Evolutionary conservation across 805 yeast species (phyloP), one percentile per base, ranked within the genome.

Genomic region (Schwanniomyces occidentalis): DNA sequence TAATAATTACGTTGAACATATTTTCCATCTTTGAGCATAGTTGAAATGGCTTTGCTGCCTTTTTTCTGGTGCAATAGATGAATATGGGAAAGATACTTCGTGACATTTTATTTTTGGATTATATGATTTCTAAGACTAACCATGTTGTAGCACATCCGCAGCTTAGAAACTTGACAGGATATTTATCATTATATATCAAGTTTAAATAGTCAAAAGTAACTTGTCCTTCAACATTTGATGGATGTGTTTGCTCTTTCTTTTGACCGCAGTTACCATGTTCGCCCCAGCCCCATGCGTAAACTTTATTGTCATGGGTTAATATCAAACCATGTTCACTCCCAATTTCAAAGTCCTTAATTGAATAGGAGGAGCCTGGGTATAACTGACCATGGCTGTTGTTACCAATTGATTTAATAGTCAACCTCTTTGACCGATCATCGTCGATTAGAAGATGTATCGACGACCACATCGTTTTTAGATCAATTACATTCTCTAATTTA

Each of bases 241-340:
- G 18, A 8, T 29, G 24, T 34, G 8, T 16, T 12, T 3, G 27
- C n/a, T n/a, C n/a, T n/a, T n/a, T n/a, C 24, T 14, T 44, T 34
- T 56, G 52, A 0, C 96, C 95, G 61, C 98, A 91, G 54, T 91
- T 91, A 0, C 99, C 99, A 58, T 91, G 99, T 52, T 93, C 98
- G 9, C 96, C 97, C 99, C 99, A 91, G 0, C 99, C 99, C 98
- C 98, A 93, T 2, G 90, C 73, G 35, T 52, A 63, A 0, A 89
- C 81, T 6, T 37, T 32, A 24, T 57, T 46, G 10, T 53, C 44
- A 1, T 28, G n/a, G 1, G 47, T 33, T 5, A 57, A 52, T 8
- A 76, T 47, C 12, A 89, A 48, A 0, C 93, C 95, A 57, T 91
- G 99, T 52, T 91, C 98, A 56, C 95, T 86, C 0, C 99, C 99